Evolutionary conservation across 192 early-diverging fungal genomes (phyloP), one percentile per base, ranked within the genome.

Genomic region (Radiomyces spectabilis): DNA sequence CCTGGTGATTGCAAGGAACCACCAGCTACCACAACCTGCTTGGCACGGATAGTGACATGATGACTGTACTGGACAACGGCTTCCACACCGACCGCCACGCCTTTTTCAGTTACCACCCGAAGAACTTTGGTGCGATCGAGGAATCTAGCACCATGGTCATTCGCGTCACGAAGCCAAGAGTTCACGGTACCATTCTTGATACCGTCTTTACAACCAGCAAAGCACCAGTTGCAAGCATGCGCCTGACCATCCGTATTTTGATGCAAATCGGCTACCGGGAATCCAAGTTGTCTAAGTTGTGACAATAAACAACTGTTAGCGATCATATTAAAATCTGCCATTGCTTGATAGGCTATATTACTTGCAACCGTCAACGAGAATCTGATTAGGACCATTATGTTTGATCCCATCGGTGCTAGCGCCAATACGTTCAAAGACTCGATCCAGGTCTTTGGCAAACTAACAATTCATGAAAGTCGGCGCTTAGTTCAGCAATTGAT

Each of bases 141-240:
- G 38, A 91, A 85, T 26, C 75, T 64, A 1, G 79, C 77, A 33
- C 83, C 85, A 48, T 73, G 24, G 7, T 79, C 59, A 44, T 77
- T 65, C 30, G 89, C 87, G 53, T 88, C 85, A 24, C 65, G 52
- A 53, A 91, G 79, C 71, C 73, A 91, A 12, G 85, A 86, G 46
- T 74, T 65, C 41, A 72, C 65, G 2, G 82, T 68, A 6, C 80
- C 72, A 57, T 88, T 85, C 59, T 91, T 91, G 52, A 81, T 73
- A 5, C 78, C 84, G 31, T 75, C 80, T 27, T 78, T 71, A 53
- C 89, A 91, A 10, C 89, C 89, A 22, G 84, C 77, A 19, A 56
- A 66, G 37, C 88, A 89, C 61, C 61, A 85, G 5, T 77, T 83
- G 52, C 84, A 87, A 18, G 59, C 48, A 53, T 89, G 85, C 2